Base-by-base conservation (phyloP, 495 filamentous ascomycete species). In the Penicillium dipodomyicola region DNA sequence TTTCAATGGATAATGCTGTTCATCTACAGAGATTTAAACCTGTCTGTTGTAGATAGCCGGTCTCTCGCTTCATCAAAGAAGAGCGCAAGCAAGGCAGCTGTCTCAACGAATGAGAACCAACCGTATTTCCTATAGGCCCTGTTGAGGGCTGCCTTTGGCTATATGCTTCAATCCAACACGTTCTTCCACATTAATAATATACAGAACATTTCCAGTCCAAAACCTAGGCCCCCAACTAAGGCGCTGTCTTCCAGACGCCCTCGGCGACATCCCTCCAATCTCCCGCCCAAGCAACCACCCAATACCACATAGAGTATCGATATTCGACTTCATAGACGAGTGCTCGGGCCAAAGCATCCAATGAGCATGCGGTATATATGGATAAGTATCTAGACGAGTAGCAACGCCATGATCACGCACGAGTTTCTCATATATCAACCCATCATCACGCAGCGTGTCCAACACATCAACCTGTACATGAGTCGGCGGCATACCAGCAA, bases 321-420 rank as follows among this genome's bases (percentile, higher is more conserved):
- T 37, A 22, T 56, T 42, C 11, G 54, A 46, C 44, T 55, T 61
- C 10, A 29, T 42, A 1, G 61, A 60, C 58, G 54, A 57, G 55
- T 65, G 52, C 17, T 47, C 15, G 1, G 71, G 68, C 57, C 60
- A 64, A 29, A 8, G 27, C 50, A 65, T 12, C 42, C 42, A 72
- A 62, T 72, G 74, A 1, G 61, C 69, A 63, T 80, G 77, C 47
- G 76, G 74, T 62, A 75, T 58, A 14, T 76, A 76, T 1, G 72
- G 71, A 57, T 80, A 80, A 7, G 67, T 61, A 60, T 76, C 65
- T 27, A 74, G 42, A 49, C 65, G 73, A 4, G 70, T 73, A 57
- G 69, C 61, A 7, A 74, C 63, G 1, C 68, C 77, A 23, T 63
- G 35, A 12, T 73, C 70, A 43, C 58, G 52, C 51, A 77, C 33